Conservation (phyloP, 371 early-diverging fungal species). For the Enterospora canceri region DNA sequence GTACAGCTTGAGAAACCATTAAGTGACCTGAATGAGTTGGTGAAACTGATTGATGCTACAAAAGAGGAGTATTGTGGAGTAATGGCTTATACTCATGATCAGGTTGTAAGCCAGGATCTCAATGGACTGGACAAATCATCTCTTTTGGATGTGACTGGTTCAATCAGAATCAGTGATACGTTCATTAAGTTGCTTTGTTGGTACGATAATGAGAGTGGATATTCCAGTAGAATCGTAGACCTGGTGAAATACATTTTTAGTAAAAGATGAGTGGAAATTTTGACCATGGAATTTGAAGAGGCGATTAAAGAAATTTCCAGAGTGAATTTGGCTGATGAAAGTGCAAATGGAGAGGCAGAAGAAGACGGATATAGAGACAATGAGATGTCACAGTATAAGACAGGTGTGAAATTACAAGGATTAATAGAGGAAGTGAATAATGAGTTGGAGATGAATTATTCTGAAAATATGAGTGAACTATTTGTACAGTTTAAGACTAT, state of each 20-base stretch:
- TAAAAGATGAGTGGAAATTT: constrained; percentile 21
- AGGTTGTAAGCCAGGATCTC: constrained; percentile 89
- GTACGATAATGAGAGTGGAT: constrained; percentile 72
- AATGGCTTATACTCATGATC: constrained; percentile 81
- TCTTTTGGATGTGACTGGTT: constrained; percentile 88
- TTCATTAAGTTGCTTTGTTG: constrained; percentile 94
- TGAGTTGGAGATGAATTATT: too few species aligned
- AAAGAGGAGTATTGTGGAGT: constrained; percentile 64
- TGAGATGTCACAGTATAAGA: too few species aligned
- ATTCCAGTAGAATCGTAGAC: constrained; percentile 67
- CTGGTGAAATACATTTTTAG: constrained; percentile 38
- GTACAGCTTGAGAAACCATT: constrained; percentile 68
- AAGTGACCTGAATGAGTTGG: constrained; percentile 15
- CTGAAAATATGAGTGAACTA: too few species aligned
- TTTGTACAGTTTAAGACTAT: too few species aligned
- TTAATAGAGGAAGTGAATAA: too few species aligned
- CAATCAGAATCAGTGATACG: constrained; percentile 78
- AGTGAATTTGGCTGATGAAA: too few species aligned
- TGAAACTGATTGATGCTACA: constrained; percentile 9
- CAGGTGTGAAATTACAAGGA: too few species aligned
- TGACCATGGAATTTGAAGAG: too few species aligned
- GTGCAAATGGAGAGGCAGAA: too few species aligned
- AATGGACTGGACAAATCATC: constrained; percentile 72
- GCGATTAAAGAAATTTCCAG: too few species aligned
- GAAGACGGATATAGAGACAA: too few species aligned